Evolutionary conservation across 1,139 yeast species (phyloP).

Genomic region (Geotrichum fermentans): DNA sequence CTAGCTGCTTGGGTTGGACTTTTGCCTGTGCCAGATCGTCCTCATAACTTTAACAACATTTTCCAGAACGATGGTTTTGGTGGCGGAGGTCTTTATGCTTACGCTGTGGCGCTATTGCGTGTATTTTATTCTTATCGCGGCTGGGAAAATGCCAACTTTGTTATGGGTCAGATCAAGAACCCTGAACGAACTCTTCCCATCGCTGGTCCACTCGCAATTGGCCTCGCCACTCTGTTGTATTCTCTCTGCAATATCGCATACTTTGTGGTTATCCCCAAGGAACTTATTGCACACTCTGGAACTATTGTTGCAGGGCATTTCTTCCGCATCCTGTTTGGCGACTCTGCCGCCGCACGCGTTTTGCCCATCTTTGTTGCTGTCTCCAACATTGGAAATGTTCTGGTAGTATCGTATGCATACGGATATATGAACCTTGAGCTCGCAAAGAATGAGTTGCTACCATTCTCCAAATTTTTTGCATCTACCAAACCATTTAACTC

Average conservation of each 20-base stretch:
- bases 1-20: conserved; percentile 45
- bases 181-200: conserved; percentile 63
- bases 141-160: conserved; percentile 75
- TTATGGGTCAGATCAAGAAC: conserved; percentile 68
- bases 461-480: conserved; percentile 55
- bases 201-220: conserved; percentile 68
- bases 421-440: conserved; percentile 68
- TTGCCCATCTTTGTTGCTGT: conserved; percentile 66
- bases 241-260: conserved; percentile 68
- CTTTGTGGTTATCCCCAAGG: conserved; percentile 70
- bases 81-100: conserved; percentile 34
- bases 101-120: conserved; percentile 52
- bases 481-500: conserved; percentile 50
- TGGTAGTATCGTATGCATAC: conserved; percentile 72
- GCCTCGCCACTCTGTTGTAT: conserved; percentile 55
- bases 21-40: conserved; percentile 25
- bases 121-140: conserved; percentile 59
- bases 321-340: conserved; percentile 66
- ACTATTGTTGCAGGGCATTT: conserved; percentile 72
- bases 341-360: conserved; percentile 50
- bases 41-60: conserved; percentile 30
- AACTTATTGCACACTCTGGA: conserved; percentile 57
- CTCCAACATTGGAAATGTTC: conserved; percentile 70
- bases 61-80: conserved; percentile 33
- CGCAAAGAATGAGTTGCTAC: conserved; percentile 67